Evolutionary conservation across 176 grass and related monocot genomes (phyloP).

Genomic region (Zoysia japonica): DNA sequence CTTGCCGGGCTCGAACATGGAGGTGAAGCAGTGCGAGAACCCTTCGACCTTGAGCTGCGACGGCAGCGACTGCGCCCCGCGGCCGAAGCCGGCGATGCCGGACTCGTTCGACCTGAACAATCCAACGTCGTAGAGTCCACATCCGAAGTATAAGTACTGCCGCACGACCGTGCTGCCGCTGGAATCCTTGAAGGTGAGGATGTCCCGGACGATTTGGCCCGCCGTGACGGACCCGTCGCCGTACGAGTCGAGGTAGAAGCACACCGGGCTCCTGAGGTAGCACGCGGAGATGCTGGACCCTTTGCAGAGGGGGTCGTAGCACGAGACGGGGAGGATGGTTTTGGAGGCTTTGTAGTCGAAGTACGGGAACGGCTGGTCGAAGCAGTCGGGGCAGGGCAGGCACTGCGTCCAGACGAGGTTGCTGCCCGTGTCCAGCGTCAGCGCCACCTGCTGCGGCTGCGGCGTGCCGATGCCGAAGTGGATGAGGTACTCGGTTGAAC

Average conservation of each 20-base stretch:
- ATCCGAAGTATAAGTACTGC: constrained; percentile 49
- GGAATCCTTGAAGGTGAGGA: constrained; percentile 43
- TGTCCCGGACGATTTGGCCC: constrained; percentile 50
- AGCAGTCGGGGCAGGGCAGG: constrained; percentile 43
- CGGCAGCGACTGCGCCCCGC: constrained; percentile 55
- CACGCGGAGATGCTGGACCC: not conserved
- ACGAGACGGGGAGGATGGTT: constrained; percentile 19
- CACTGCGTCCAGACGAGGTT: constrained; percentile 92
- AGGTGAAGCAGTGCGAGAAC: constrained; percentile 76
- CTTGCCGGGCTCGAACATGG: constrained; percentile 24
- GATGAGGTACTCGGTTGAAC: constrained; percentile 51
- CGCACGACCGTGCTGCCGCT: not conserved
- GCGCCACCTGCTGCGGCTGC: constrained; percentile 26
- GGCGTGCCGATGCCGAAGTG: constrained; percentile 58
- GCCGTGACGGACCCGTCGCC: constrained; percentile 35
- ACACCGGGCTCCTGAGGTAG: not conserved
- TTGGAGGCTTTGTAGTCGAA: constrained; percentile 41
- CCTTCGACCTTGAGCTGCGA: constrained; percentile 59
- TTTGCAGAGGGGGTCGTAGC: constrained; percentile 39
- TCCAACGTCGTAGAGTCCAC: constrained; percentile 39
- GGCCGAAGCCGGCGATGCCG: constrained; percentile 65
- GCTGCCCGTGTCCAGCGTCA: constrained; percentile 72
- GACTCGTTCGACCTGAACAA: constrained; percentile 30
- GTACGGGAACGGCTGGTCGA: constrained; percentile 14
- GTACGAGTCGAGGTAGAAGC: constrained; percentile 47